Percentiles rank a stretch among this genome's conserved stretches.
Evolutionary conservation across 768 basidiomycete species (phyloP).

Genomic region (Amanita rimosa): DNA sequence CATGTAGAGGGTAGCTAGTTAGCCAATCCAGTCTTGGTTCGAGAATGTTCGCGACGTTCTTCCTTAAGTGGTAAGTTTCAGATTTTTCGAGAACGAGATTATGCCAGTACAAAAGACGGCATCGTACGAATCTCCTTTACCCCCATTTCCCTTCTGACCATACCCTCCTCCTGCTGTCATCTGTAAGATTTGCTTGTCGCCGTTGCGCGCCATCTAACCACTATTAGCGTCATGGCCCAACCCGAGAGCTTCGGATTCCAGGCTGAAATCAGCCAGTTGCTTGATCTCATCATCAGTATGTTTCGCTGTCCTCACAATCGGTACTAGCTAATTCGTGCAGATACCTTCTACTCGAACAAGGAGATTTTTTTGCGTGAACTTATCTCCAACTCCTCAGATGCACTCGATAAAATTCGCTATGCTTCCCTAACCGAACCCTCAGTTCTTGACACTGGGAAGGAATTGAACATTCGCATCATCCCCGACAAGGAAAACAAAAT

Average conservation of each 20-base stretch:
- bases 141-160: constrained; percentile 14
- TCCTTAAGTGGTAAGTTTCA: constrained; percentile 33
- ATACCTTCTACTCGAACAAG: constrained; percentile 99
- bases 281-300: constrained; percentile 98
- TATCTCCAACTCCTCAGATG: constrained; percentile 96
- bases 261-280: constrained; percentile 97
- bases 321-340: constrained; percentile 23
- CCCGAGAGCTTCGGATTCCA: constrained; percentile 92
- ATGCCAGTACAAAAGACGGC: constrained; percentile 24
- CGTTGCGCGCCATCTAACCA: constrained; percentile 7
- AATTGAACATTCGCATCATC: constrained; percentile 87
- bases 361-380: constrained; percentile 99
- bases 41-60: constrained; percentile 27
- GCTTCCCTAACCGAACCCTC: constrained; percentile 89
- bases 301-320: constrained; percentile 9
- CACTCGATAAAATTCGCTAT: constrained; percentile 98
- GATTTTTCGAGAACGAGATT: constrained; percentile 39
- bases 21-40: constrained; percentile 16
- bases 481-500: constrained; percentile 95
- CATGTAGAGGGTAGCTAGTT: constrained; percentile 29
- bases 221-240: constrained; percentile 33
- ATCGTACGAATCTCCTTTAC: constrained; percentile 14
- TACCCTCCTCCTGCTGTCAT: constrained; percentile 8
- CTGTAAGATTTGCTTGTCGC: neutral
- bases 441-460: constrained; percentile 83